Evolutionary conservation across 1,284 basidiomycete species (phyloP).

Genomic region (Vanrija sp.): DNA sequence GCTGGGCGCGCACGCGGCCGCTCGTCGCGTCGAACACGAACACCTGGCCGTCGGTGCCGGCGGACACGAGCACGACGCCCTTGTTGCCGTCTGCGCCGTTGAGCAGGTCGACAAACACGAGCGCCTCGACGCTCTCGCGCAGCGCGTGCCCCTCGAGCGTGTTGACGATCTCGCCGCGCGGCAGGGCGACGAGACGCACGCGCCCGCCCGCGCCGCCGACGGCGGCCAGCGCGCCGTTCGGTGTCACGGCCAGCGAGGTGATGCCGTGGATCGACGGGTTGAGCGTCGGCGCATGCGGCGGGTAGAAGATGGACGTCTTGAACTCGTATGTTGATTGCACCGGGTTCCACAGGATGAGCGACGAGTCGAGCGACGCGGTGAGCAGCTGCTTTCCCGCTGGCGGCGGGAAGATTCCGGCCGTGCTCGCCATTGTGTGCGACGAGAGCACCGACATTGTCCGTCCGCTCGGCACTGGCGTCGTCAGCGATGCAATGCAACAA

Average conservation of each 20-base stretch:
- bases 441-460: conserved; percentile 94
- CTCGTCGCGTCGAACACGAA: conserved; percentile 90
- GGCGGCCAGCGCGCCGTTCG: conserved; percentile 77
- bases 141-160: conserved; percentile 78
- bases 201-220: conserved; percentile 81
- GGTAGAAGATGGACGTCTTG: conserved; percentile 46
- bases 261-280: conserved; percentile 61
- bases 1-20: conserved; percentile 72
- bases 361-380: conserved; percentile 78
- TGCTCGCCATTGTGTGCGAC: conserved; percentile 78
- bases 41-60: conserved; percentile 87
- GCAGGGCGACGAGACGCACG: conserved; percentile 78
- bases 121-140: conserved; percentile 84
- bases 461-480: conserved; percentile 73
- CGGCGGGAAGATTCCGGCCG: conserved; percentile 79
- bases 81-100: conserved; percentile 55
- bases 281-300: conserved; percentile 58
- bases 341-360: conserved; percentile 88
- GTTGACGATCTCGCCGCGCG: conserved; percentile 67
- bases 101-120: conserved; percentile 77
- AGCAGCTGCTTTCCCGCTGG: conserved; percentile 74
- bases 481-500: background rate
- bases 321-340: conserved; percentile 63
- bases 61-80: conserved; percentile 70
- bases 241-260: conserved; percentile 79